phyloP scores from a whole-genome alignment of 2,329 filamentous ascomycete species.

The Nemania bipapillata region DNA sequence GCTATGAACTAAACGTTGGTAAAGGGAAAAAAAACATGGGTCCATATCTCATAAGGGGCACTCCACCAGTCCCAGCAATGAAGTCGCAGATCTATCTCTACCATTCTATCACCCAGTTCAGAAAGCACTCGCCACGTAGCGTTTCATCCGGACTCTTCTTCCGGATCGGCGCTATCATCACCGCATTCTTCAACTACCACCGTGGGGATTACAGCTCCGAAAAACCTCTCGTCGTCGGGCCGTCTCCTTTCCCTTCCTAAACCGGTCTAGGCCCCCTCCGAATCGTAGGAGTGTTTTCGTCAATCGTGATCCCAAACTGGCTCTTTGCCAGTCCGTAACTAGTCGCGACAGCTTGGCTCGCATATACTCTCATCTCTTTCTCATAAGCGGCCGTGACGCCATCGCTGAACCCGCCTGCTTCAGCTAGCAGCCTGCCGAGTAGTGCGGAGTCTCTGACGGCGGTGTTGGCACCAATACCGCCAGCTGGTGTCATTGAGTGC shows the following conservation, averaged over 20 bases:
- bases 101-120: neutral
- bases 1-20: neutral
- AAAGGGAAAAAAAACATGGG: neutral
- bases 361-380: slow-evolving; percentile 70
- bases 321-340: slow-evolving; percentile 63
- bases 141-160: slow-evolving; percentile 33
- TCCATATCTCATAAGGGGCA: neutral
- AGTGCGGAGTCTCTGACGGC: slow-evolving; percentile 66
- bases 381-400: slow-evolving; percentile 68
- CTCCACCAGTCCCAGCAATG: neutral
- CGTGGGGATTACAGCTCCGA: slow-evolving; percentile 7
- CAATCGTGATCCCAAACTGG: slow-evolving; percentile 57
- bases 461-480: slow-evolving; percentile 67
- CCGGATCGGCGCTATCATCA: slow-evolving; percentile 22
- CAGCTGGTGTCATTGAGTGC: slow-evolving; percentile 68
- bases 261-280: slow-evolving; percentile 16
- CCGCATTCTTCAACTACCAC: slow-evolving; percentile 4
- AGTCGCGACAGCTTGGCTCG: slow-evolving; percentile 63
- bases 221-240: neutral
- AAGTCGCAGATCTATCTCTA: slow-evolving; percentile 1
- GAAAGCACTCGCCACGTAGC: neutral
- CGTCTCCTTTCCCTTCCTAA: slow-evolving; percentile 3
- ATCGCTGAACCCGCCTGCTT: slow-evolving; percentile 65
- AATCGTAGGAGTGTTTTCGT: slow-evolving; percentile 38
- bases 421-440: slow-evolving; percentile 62